These are phyloP conservation scores for Suhomyces bokatorum DNA, from an alignment of 1,139 yeast species.

Conservation along the genomic window DNA sequence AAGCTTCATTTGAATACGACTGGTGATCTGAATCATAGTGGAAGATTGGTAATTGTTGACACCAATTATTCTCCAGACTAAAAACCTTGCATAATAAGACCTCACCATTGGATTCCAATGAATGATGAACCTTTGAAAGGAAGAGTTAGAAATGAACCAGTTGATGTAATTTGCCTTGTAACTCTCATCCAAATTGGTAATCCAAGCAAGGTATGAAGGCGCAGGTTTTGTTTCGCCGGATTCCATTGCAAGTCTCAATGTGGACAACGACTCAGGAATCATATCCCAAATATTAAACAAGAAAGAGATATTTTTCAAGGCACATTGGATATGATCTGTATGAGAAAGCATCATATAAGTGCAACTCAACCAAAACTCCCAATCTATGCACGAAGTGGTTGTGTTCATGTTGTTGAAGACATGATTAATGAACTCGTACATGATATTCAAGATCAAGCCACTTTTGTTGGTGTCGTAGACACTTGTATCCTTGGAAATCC, in stretches of 20 bases:
- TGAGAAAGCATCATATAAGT: slow-evolving; percentile 54
- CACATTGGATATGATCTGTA: slow-evolving; percentile 63
- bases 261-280: slow-evolving; percentile 47
- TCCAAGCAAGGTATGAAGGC: slow-evolving; percentile 29
- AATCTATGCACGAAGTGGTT: slow-evolving; percentile 42
- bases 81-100: slow-evolving; percentile 62
- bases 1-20: slow-evolving; percentile 31
- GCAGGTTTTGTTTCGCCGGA: slow-evolving; percentile 3
- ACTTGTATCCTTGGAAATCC: slow-evolving; percentile 42
- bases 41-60: slow-evolving; percentile 44
- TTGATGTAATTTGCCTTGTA: slow-evolving; percentile 48
- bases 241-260: slow-evolving; percentile 5
- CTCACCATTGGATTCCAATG: slow-evolving; percentile 83
- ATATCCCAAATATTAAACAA: slow-evolving; percentile 74
- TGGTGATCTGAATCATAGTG: slow-evolving; percentile 33
- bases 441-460: slow-evolving; percentile 47
- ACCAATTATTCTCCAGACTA: slow-evolving; percentile 69
- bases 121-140: slow-evolving; percentile 59
- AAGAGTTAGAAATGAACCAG: slow-evolving; percentile 53
- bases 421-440: slow-evolving; percentile 48
- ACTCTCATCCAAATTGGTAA: slow-evolving; percentile 36
- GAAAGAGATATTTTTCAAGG: slow-evolving; percentile 63
- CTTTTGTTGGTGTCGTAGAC: slow-evolving; percentile 48
- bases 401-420: slow-evolving; percentile 25
- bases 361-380: slow-evolving; percentile 78